A percentile compares a stretch with the other conserved stretches of the same genome.
These are phyloP conservation scores for Triangularia verruculosa DNA, from an alignment of 2,329 filamentous ascomycete genomes.

Conservation along the genomic window DNA sequence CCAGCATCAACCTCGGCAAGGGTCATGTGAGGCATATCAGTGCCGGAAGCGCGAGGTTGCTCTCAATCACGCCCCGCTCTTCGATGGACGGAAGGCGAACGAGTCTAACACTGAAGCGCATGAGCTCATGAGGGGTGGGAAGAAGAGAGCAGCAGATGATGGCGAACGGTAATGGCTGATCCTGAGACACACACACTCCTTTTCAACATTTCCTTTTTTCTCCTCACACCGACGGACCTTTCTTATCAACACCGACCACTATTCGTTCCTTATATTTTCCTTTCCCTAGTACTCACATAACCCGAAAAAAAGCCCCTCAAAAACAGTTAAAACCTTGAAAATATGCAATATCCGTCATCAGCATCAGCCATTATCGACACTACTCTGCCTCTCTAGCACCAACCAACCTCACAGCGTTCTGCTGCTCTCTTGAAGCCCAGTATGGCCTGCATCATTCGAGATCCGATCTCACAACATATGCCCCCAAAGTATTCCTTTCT, in stretches of 20 bases:
- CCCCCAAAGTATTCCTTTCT: neutral
- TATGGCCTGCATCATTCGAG: neutral
- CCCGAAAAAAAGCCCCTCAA: slow-evolving; percentile 1
- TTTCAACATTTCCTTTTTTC: slow-evolving; percentile 25
- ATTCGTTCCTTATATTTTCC: slow-evolving; percentile 29
- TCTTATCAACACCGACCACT: slow-evolving; percentile 27
- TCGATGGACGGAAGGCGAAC: slow-evolving; percentile 51
- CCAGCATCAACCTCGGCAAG: slow-evolving; percentile 65
- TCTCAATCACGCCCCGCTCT: slow-evolving; percentile 60
- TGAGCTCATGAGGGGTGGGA: slow-evolving; percentile 2
- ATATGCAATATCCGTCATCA: slow-evolving; percentile 3
- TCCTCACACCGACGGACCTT: slow-evolving; percentile 14
- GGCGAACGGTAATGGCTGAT: slow-evolving; percentile 20
- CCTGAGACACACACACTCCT: slow-evolving; percentile 22
- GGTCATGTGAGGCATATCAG: slow-evolving; percentile 70
- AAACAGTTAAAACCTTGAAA: slow-evolving; percentile 21
- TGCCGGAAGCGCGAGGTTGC: slow-evolving; percentile 71
- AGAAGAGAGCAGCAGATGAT: neutral
- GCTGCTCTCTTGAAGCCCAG: neutral
- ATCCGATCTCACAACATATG: neutral
- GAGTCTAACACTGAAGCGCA: slow-evolving; percentile 18
- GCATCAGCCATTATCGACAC: slow-evolving; percentile 15
- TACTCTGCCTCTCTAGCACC: neutral
- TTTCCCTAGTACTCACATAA: slow-evolving; percentile 22
- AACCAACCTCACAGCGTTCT: neutral